These are phyloP conservation scores for Diplodia corticola DNA, from an alignment of 2,329 filamentous ascomycete genomes.

Conservation along the genomic window DNA sequence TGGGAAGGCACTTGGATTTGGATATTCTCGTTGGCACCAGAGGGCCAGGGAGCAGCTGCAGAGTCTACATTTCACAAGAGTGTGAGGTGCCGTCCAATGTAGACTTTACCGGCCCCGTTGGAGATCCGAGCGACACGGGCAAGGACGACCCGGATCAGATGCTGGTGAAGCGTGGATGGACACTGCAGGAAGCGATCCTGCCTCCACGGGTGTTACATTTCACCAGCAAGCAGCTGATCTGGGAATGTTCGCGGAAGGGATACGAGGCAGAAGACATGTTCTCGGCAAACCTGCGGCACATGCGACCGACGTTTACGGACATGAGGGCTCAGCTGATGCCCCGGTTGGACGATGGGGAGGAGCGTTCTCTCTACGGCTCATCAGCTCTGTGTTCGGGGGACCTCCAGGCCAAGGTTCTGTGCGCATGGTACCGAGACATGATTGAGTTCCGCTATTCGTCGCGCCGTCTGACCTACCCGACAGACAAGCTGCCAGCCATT, in stretches of 20 bases:
- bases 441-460: constrained; percentile 2
- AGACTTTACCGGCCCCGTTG: neutral
- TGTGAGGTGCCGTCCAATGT: neutral
- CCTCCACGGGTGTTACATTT: constrained; percentile 37
- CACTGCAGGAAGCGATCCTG: constrained; percentile 39
- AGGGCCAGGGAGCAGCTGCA: neutral
- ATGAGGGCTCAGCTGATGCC: neutral
- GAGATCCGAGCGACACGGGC: neutral
- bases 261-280: neutral
- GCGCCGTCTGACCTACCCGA: constrained; percentile 19
- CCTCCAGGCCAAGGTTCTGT: neutral
- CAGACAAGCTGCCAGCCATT: constrained; percentile 24
- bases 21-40: neutral
- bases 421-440: neutral
- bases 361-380: neutral
- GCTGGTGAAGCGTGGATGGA: constrained; percentile 32
- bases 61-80: neutral
- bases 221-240: constrained; percentile 38
- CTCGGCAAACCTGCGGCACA: neutral
- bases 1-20: neutral
- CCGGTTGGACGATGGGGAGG: neutral
- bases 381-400: no score
- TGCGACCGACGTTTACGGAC: neutral
- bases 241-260: constrained; percentile 32
- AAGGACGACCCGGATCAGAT: neutral